These are phyloP conservation scores for Rhynchosporium agropyri DNA, from an alignment of 2,329 filamentous ascomycete genomes.

Conservation along the genomic window DNA sequence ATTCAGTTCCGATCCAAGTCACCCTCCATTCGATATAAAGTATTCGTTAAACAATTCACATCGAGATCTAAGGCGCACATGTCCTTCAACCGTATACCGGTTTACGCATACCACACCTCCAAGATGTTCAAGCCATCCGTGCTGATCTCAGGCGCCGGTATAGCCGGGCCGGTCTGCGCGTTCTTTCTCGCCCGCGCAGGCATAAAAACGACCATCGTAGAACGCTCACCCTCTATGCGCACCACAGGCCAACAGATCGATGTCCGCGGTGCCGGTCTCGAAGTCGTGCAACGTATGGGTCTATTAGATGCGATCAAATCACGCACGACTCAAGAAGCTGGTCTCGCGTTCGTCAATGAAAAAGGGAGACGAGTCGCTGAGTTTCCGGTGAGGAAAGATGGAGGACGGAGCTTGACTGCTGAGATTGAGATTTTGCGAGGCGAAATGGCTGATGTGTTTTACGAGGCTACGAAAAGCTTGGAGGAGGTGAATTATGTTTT, in stretches of 20 bases:
- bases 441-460: constrained; percentile 46
- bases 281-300: constrained; percentile 56
- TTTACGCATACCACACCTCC: not conserved
- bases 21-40: too few relatives aligned
- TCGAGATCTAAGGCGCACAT: not conserved
- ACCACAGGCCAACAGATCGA: constrained; percentile 57
- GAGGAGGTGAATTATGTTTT: constrained; percentile 42
- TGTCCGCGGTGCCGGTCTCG: constrained; percentile 52
- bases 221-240: constrained; percentile 48
- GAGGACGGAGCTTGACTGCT: constrained; percentile 43
- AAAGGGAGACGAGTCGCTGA: constrained; percentile 45
- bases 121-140: constrained; percentile 18
- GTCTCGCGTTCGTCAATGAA: constrained; percentile 49
- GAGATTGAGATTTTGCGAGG: constrained; percentile 52
- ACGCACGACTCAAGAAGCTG: constrained; percentile 50
- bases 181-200: constrained; percentile 15
- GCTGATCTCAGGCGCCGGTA: constrained; percentile 16
- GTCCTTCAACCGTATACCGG: not conserved
- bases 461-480: constrained; percentile 42
- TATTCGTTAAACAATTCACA: too few relatives aligned
- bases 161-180: constrained; percentile 20
- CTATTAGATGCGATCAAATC: constrained; percentile 49
- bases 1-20: not conserved
- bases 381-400: constrained; percentile 44
- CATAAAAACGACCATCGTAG: constrained; percentile 46